These are phyloP conservation scores for Taiozyma sp. DNA, from an alignment of 1,139 yeast species.

Conservation along the genomic window DNA sequence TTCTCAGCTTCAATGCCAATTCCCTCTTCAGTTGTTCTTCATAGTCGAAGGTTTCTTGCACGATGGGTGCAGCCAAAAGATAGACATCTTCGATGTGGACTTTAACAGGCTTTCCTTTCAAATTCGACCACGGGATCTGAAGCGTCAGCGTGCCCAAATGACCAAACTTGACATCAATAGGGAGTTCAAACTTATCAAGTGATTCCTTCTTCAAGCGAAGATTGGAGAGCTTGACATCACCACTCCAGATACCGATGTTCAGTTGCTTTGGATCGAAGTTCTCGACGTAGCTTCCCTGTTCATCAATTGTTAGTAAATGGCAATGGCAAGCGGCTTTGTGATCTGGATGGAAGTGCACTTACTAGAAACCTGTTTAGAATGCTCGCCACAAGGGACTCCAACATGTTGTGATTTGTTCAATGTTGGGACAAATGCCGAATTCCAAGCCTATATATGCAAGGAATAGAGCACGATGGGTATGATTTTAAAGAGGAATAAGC, in stretches of 20 bases:
- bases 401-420: constrained; percentile 25
- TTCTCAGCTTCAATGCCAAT: constrained; percentile 58
- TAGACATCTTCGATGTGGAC: constrained; percentile 86
- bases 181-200: constrained; percentile 76
- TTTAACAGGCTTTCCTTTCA: constrained; percentile 90
- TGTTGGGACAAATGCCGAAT: not conserved
- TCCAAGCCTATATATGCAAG: not conserved
- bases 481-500: not conserved
- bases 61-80: constrained; percentile 71
- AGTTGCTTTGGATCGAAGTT: constrained; percentile 92
- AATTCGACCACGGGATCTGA: constrained; percentile 95
- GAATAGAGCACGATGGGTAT: not conserved
- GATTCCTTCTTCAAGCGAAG: constrained; percentile 69
- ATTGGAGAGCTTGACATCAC: constrained; percentile 84
- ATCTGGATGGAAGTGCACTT: constrained; percentile 13
- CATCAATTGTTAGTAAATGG: not conserved
- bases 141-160: constrained; percentile 84
- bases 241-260: constrained; percentile 96
- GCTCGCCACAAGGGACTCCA: constrained; percentile 47
- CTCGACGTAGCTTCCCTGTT: constrained; percentile 69
- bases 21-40: constrained; percentile 66
- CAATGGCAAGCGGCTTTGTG: not conserved
- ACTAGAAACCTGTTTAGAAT: constrained; percentile 43
- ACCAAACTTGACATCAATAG: constrained; percentile 87
- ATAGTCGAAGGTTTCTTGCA: constrained; percentile 47